Base-by-base conservation (phyloP, 2,329 filamentous ascomycete genomes). In the Neofusicoccum ribis region DNA sequence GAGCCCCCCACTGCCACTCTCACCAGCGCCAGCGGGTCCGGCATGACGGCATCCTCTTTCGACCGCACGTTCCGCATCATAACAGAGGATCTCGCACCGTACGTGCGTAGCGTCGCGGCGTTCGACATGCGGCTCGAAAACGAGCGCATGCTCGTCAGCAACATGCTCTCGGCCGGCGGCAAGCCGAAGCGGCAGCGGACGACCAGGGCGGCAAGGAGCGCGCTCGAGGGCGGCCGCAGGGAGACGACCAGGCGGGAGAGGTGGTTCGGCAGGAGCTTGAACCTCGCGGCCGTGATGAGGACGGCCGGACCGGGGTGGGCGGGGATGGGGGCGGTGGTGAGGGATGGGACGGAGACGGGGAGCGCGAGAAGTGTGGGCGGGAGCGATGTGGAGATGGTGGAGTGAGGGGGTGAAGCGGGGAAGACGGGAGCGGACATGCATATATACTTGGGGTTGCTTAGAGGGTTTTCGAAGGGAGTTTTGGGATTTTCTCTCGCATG, bases 31-130 rank as follows among this genome's bases (percentile, higher is more conserved):
- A 20, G 70, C 72, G 36, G 73, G 77, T 1, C 76, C 73, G 81
- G 81, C 49, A 82, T 92, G 1, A 86, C 88, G 39, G 83, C 90
- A 0, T 93, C 91, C 0, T 87, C 90, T 0, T 92, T 97, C 69
- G 92, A 97, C 71, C 87, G 91, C 49, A 87, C 88, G 0, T 80
- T 90, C 70, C 75, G 77, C 0, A 81, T 89, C 20, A 86, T 97
- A 37, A 84, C 86, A 0, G 80, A 89, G 12, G 95, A 99, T 68
- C 82, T 98, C 1, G 93, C 93, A 0, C 95, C 96, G 0, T 98
- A 92, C 75, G 86, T 98, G n/a, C 90, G 96, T 11, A 84, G 85
- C 43, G 98, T 99, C 66, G 88, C 94, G 1, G 83, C 88, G 0
- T 91, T 89, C 72, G 94, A 98, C 70, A 80, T 87, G 20, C 83